Evolutionary conservation across 2,329 filamentous ascomycete genomes (phyloP), one percentile per base, ranked within the genome.

Genomic region (Penicillium sp.): DNA sequence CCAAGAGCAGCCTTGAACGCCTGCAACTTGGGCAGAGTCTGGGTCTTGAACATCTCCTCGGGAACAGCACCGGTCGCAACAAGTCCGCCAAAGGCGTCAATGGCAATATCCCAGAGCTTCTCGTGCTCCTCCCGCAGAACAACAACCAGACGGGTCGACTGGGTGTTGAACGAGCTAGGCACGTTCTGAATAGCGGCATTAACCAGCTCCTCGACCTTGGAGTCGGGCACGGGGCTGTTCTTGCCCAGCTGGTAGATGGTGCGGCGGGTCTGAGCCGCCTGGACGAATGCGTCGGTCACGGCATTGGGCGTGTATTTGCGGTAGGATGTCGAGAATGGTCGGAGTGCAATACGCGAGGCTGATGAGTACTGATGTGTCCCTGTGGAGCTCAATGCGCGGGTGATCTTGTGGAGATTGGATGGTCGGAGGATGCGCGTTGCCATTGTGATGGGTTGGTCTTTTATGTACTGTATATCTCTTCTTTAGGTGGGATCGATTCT

Each of bases 161-260:
- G 90, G 34, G 82, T 86, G 81, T 96, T 95, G 84, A 95, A 96
- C 55, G 84, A 82, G 42, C 81, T 85, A 34, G 90, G 90, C 1
- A 85, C 77, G 67, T 89, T 77, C 49, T 81, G 74, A 57, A 93
- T 74, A 44, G 81, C 76, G 10, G 62, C 53, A 43, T 68, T 61
- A 28, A 71, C 65, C 24, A 71, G 59, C 40, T 64, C 60, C 40
- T 68, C 62, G 46, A 71, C 59, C 53, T 65, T 58, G 28, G 62
- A 56, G 52, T 71, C 68, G 3, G 64, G 47, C 29, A 69, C 63
- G 27, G 66, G 61, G 41, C 59, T 63, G 23, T 62, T 56, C 42
- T 62, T 64, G 44, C 61, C 62, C 20, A 71, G 62, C 16, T 61
- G 40, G 52, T 71, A 70, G 50, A 67, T 63, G 20, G 64, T 64